phyloP scores from a whole-genome alignment of 805 yeast genomes.

The Danielia reshetovae region DNA sequence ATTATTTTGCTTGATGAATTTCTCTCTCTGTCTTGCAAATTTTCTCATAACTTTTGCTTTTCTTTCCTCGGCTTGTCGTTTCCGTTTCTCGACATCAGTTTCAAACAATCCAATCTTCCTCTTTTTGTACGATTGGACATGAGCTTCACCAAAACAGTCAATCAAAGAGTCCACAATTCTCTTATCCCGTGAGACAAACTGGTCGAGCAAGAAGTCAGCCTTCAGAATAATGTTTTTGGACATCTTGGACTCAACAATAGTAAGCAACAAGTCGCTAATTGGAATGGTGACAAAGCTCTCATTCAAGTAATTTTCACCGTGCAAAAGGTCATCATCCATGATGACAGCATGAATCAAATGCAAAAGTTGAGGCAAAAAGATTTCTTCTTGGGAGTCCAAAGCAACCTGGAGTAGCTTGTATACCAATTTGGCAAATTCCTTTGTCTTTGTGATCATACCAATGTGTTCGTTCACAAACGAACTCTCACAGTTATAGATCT shows the following conservation, averaged over 20 bases:
- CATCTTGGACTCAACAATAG: slow-evolving; percentile 47
- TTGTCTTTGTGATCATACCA: slow-evolving; percentile 49
- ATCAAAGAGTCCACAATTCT: slow-evolving; percentile 48
- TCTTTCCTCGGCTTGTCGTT: slow-evolving; percentile 56
- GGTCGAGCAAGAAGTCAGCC: slow-evolving; percentile 55
- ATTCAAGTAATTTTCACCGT: slow-evolving; percentile 39
- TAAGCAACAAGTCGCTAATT: slow-evolving; percentile 50
- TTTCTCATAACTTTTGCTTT: slow-evolving; percentile 59
- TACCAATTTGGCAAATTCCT: slow-evolving; percentile 51
- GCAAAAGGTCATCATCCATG: slow-evolving; percentile 42
- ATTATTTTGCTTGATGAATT: slow-evolving; percentile 40
- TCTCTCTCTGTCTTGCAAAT: slow-evolving; percentile 52
- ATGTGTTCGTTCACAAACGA: slow-evolving; percentile 35
- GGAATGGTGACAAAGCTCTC: slow-evolving; percentile 53
- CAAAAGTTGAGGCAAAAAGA: slow-evolving; percentile 54
- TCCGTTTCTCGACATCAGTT: slow-evolving; percentile 52
- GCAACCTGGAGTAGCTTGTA: slow-evolving; percentile 56
- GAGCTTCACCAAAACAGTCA: slow-evolving; percentile 55
- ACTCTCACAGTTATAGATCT: slow-evolving; percentile 26
- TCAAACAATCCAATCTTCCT: slow-evolving; percentile 42
- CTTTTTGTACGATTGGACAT: slow-evolving; percentile 46
- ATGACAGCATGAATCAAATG: slow-evolving; percentile 68
- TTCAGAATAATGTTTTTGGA: slow-evolving; percentile 47
- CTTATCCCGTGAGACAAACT: slow-evolving; percentile 46
- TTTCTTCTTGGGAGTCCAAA: slow-evolving; percentile 47